Evolutionary conservation across 805 yeast genomes (phyloP).

Genomic region (Groenewaldozyma salmanticensis): DNA sequence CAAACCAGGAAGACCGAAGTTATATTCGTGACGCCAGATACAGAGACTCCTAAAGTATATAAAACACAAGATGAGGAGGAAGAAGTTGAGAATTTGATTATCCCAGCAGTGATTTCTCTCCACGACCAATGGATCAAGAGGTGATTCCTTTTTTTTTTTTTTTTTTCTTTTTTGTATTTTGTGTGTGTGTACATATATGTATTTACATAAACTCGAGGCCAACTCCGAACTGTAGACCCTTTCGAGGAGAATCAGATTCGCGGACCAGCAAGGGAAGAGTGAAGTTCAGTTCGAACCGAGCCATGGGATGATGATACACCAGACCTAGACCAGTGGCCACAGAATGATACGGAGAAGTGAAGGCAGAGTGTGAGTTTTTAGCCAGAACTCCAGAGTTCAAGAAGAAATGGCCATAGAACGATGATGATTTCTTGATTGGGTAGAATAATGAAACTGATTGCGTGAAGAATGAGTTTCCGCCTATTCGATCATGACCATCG

Average conservation of each 20-base stretch:
- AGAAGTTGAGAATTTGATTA: slow-evolving; percentile 71
- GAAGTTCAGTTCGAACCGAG: slow-evolving; percentile 58
- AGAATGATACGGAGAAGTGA: slow-evolving; percentile 24
- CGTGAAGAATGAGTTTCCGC: slow-evolving; percentile 52
- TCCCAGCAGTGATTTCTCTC: slow-evolving; percentile 60
- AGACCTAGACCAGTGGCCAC: slow-evolving; percentile 51
- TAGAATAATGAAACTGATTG: slow-evolving; percentile 45
- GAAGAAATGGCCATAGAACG: slow-evolving; percentile 54
- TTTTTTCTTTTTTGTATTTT: not conserved
- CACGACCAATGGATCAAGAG: slow-evolving; percentile 57
- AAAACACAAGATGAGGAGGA: slow-evolving; percentile 33
- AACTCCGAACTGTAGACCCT: slow-evolving; percentile 60
- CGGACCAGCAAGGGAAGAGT: slow-evolving; percentile 50
- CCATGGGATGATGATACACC: slow-evolving; percentile 51
- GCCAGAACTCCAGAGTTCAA: slow-evolving; percentile 54
- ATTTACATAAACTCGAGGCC: slow-evolving; percentile 47
- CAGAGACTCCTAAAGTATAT: slow-evolving; percentile 27
- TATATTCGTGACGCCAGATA: slow-evolving; percentile 59
- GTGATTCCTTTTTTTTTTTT: not conserved
- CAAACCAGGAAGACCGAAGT: slow-evolving; percentile 85
- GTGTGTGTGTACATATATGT: not conserved
- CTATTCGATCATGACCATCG: slow-evolving; percentile 44
- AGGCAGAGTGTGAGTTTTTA: slow-evolving; percentile 1
- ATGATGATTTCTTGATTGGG: slow-evolving; percentile 32
- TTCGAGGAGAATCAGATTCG: slow-evolving; percentile 41